These are phyloP conservation scores for Nicotiana noctiflora DNA, from an alignment of 257 asterid species.

Conservation along the genomic window DNA sequence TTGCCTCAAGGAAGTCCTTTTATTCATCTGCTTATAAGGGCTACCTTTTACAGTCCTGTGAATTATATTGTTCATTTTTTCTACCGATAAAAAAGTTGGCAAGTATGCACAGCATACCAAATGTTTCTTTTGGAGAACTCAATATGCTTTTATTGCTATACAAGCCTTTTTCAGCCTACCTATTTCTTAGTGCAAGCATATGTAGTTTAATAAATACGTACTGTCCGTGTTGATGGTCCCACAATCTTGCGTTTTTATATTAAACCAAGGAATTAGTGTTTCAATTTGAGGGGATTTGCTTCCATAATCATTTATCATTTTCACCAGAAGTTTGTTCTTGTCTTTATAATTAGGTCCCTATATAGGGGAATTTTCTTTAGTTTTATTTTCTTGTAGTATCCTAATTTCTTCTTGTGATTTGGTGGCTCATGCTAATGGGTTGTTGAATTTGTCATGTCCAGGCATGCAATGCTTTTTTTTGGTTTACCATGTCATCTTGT, in stretches of 20 bases:
- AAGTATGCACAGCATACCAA: neutral
- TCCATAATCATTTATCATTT: neutral
- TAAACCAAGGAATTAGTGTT: neutral
- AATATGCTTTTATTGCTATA: neutral
- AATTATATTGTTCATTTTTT: neutral
- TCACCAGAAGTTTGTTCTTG: neutral
- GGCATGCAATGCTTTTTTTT: neutral
- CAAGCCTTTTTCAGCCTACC: neutral
- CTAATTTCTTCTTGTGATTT: neutral
- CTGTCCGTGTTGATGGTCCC: neutral
- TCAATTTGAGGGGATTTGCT: neutral
- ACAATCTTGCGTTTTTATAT: neutral
- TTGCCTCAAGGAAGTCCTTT: neutral
- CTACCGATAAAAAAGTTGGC: neutral
- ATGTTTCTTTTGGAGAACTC: neutral
- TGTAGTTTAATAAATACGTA: neutral
- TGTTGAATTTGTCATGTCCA: neutral
- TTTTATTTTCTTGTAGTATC: neutral
- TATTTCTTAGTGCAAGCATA: neutral
- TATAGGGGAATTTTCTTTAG: neutral
- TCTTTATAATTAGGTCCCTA: neutral
- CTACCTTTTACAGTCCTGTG: neutral
- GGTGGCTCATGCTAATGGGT: slow-evolving; percentile 2
- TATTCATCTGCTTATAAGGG: neutral
- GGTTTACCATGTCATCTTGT: neutral